Conservation (phyloP, 257 asterid species). For the Craterostigma plantagineum region DNA sequence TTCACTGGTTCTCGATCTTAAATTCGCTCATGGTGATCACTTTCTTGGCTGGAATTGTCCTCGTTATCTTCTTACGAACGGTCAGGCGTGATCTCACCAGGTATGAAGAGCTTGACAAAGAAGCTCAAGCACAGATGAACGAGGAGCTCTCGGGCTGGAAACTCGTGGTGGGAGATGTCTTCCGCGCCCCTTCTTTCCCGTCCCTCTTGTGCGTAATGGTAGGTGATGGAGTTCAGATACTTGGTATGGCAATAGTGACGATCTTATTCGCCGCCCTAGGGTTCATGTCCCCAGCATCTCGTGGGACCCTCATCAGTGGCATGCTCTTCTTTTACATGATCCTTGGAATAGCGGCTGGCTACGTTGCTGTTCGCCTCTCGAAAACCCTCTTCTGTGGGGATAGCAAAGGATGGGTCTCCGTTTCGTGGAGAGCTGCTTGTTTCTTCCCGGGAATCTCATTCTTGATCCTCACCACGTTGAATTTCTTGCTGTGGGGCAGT, state of each 20-base stretch:
- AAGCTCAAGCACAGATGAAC: slow-evolving; percentile 63
- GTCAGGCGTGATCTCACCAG: slow-evolving; percentile 48
- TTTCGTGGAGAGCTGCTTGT: slow-evolving; percentile 47
- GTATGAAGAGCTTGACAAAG: slow-evolving; percentile 52
- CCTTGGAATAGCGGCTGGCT: slow-evolving; percentile 49
- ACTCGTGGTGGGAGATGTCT: slow-evolving; percentile 54
- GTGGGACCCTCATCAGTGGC: slow-evolving; percentile 47
- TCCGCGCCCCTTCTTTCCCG: slow-evolving; percentile 40
- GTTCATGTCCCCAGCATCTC: slow-evolving; percentile 61
- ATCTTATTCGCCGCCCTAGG: slow-evolving; percentile 57
- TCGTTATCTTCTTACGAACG: slow-evolving; percentile 49
- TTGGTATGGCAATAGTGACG: slow-evolving; percentile 51
- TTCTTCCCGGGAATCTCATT: slow-evolving; percentile 50
- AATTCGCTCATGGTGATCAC: slow-evolving; percentile 56
- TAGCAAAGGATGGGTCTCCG: slow-evolving; percentile 47
- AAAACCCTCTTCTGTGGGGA: slow-evolving; percentile 37
- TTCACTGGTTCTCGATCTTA: slow-evolving; percentile 55
- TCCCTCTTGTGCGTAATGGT: slow-evolving; percentile 47
- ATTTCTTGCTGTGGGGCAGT: slow-evolving; percentile 57
- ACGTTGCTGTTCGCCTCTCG: slow-evolving; percentile 52
- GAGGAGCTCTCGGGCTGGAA: slow-evolving; percentile 67
- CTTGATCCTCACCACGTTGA: slow-evolving; percentile 31
- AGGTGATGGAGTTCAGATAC: slow-evolving; percentile 51
- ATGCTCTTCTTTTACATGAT: slow-evolving; percentile 50
- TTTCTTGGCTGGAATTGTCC: slow-evolving; percentile 55